Evolutionary conservation across 352 stramenopile species (phyloP).

Genomic region (Globisporangium heterothallicum): DNA sequence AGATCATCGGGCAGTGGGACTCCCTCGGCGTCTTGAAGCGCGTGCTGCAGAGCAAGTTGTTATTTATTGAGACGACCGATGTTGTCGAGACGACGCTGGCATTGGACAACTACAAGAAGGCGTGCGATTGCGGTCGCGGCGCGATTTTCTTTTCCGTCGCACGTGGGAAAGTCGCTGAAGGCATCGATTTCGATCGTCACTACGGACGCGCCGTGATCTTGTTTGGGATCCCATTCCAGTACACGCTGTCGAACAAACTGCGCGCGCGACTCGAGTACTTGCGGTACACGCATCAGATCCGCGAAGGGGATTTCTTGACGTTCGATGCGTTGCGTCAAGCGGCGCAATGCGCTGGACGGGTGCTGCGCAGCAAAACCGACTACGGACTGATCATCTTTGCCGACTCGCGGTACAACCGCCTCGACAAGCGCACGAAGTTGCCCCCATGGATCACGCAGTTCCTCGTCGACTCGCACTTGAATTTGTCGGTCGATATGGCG

Average conservation of each 20-base stretch:
- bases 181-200: conserved; percentile 99
- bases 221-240: conserved; percentile 99
- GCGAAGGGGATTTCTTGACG: conserved; percentile 95
- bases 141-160: conserved; percentile 98
- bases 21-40: conserved; percentile 87
- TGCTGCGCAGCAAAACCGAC: conserved; percentile 98
- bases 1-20: conserved; percentile 97
- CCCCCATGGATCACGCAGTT: conserved; percentile 99
- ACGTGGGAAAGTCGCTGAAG: conserved; percentile 98
- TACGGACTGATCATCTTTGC: conserved; percentile 99
- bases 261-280: conserved; percentile 96
- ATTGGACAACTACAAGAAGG: conserved; percentile 98
- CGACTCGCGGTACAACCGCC: conserved; percentile 96
- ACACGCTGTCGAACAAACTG: conserved; percentile 93
- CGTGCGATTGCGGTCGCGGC: conserved; percentile 93
- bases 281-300: conserved; percentile 90
- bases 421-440: conserved; percentile 97
- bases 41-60: conserved; percentile 95
- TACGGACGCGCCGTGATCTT: conserved; percentile 97
- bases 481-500: conserved; percentile 96
- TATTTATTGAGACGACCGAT: conserved; percentile 99
- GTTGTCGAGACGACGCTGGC: conserved; percentile 98
- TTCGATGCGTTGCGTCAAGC: conserved; percentile 98
- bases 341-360: conserved; percentile 95
- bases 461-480: conserved; percentile 92